These are phyloP conservation scores for Pulveroboletus sp. DNA, from an alignment of 768 basidiomycete genomes.

Conservation along the genomic window DNA sequence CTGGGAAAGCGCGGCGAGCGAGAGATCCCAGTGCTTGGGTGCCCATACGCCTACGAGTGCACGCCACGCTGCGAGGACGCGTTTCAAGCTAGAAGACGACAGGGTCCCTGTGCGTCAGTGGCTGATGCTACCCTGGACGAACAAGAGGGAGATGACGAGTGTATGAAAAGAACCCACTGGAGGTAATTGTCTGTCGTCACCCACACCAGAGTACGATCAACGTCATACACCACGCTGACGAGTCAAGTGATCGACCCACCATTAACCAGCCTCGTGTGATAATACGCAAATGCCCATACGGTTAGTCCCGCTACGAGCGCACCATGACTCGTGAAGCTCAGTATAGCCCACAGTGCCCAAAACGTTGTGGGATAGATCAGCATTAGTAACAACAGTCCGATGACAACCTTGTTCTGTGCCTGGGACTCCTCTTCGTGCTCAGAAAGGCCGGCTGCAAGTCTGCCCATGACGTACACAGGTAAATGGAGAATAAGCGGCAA, in stretches of 20 bases:
- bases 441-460: slow-evolving; percentile 66
- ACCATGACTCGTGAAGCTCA: slow-evolving; percentile 72
- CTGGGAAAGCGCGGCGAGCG: slow-evolving; percentile 64
- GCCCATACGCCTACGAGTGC: slow-evolving; percentile 95
- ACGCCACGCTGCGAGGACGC: slow-evolving; percentile 89
- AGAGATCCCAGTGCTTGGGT: slow-evolving; percentile 78
- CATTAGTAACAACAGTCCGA: slow-evolving; percentile 72
- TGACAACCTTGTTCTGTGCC: slow-evolving; percentile 94
- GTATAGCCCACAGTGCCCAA: slow-evolving; percentile 78
- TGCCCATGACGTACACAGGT: slow-evolving; percentile 81
- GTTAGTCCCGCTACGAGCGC: slow-evolving; percentile 62
- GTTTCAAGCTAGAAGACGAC: slow-evolving; percentile 58
- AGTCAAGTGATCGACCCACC: slow-evolving; percentile 44
- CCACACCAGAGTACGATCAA: slow-evolving; percentile 8
- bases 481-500: slow-evolving; percentile 78
- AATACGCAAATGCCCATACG: slow-evolving; percentile 75
- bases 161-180: slow-evolving; percentile 45
- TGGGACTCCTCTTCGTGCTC: slow-evolving; percentile 90
- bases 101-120: slow-evolving; percentile 18
- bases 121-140: slow-evolving; percentile 12
- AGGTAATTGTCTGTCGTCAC: slow-evolving; percentile 61
- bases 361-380: slow-evolving; percentile 81
- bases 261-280: slow-evolving; percentile 84
- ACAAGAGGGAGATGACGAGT: not conserved
- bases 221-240: slow-evolving; percentile 21